Percentiles rank a stretch among this genome's conserved stretches.
Evolutionary conservation across 2,329 filamentous ascomycete species (phyloP).

Genomic region (Pseudopyricularia javanii): DNA sequence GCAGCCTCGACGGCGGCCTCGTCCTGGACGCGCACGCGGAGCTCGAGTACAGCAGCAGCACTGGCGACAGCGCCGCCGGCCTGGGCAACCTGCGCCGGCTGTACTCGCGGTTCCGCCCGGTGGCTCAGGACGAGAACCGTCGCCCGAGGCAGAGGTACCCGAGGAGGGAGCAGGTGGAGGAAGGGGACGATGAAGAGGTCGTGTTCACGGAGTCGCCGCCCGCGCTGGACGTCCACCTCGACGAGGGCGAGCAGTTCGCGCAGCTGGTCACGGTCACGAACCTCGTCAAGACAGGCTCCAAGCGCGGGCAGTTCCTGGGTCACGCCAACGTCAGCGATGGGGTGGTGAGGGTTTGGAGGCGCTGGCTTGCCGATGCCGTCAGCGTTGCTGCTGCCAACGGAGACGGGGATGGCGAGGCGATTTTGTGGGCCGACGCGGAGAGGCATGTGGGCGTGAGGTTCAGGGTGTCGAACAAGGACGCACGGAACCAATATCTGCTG

Average conservation of each 20-base stretch:
- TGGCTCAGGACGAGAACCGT: slow-evolving; percentile 39
- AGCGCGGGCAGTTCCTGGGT: slow-evolving; percentile 48
- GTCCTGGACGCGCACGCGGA: slow-evolving; percentile 25
- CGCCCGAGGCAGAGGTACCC: slow-evolving; percentile 25
- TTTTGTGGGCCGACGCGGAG: slow-evolving; percentile 57
- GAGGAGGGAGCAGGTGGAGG: slow-evolving; percentile 8
- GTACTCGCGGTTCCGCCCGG: slow-evolving; percentile 61
- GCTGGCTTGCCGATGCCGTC: slow-evolving; percentile 49
- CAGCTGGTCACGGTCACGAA: slow-evolving; percentile 60
- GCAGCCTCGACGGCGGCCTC: slow-evolving; percentile 34
- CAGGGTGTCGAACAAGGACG: slow-evolving; percentile 41
- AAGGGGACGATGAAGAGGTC: slow-evolving; percentile 8
- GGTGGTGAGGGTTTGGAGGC: slow-evolving; percentile 57
- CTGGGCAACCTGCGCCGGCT: slow-evolving; percentile 35
- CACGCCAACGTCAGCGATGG: slow-evolving; percentile 56
- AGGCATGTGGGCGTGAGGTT: slow-evolving; percentile 59
- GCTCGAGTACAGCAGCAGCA: slow-evolving; percentile 27
- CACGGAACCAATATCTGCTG: slow-evolving; percentile 36
- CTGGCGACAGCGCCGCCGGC: slow-evolving; percentile 15
- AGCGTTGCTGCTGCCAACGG: slow-evolving; percentile 28
- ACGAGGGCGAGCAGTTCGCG: slow-evolving; percentile 59
- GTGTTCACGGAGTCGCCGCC: slow-evolving; percentile 25
- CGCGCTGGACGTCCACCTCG: slow-evolving; percentile 49
- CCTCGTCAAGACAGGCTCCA: slow-evolving; percentile 53
- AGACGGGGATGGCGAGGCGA: slow-evolving; percentile 14